Evolutionary conservation across 768 basidiomycete genomes (phyloP), one percentile per base, ranked within the genome.

Genomic region (Ramaria sp.): DNA sequence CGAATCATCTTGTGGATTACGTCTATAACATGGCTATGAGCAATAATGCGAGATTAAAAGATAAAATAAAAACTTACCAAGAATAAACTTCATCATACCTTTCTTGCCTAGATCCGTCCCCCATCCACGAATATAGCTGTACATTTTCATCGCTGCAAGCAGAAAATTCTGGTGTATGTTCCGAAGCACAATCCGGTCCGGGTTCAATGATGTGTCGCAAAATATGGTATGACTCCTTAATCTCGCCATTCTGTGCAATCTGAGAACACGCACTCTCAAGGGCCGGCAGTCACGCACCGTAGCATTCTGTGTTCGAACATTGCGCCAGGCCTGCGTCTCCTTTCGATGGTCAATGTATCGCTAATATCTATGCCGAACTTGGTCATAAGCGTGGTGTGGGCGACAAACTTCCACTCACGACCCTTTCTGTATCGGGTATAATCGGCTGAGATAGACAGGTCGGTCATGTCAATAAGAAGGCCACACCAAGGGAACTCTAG

Each of bases 401-500:
- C 19, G 20, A 39, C n/a, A 10, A 49, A 49, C 48, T 22, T 17
- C 4, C 12, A 68, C 79, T 59, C 64, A 88, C 91, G 79, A 6
- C 71, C 77, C 24, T 73, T 73, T 53, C 75, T 69, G 64, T 83
- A 88, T 60, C 91, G 79, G 2, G 77, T 71, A 65, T 91, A 90
- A 66, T 97, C 93, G 1, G 78, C 81, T 10, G 83, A 77, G 24
- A 98, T 75, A 10, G 91, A 88, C 34, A 99, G 74, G 61, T 84
- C 79, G 20, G 66, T 70, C 74, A 83, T 88, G 64, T 92, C 71
- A 63, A 99, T 87, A 53, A 83, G 65, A 60, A 85, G 78, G 1
- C 94, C 96, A 71, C 96, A 99, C 88, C 93, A 99, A 1, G 91
- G 86, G 67, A 99, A 98, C 42, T 73, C 92, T 93, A 60, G 15